Percentiles rank a stretch among this genome's conserved stretches.
These are phyloP conservation scores for Sporothrix inflata DNA, from an alignment of 2,329 filamentous ascomycete species.

Conservation along the genomic window DNA sequence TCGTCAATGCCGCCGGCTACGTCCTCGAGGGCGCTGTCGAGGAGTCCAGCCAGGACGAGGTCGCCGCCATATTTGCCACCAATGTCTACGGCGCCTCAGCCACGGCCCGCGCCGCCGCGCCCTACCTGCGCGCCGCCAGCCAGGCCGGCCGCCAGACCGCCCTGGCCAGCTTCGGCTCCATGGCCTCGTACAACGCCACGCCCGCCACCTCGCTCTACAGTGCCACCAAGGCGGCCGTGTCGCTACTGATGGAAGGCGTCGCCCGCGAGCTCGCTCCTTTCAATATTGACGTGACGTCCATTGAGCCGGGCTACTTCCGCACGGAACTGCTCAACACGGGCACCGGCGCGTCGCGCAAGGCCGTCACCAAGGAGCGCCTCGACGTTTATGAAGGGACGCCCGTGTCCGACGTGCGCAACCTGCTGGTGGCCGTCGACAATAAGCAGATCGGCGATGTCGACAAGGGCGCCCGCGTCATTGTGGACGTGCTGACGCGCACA, in stretches of 20 bases:
- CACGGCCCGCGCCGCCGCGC: neutral
- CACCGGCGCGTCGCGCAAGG: neutral
- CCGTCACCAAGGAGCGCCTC: neutral
- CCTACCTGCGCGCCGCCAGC: neutral
- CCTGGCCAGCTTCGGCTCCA: conserved; percentile 1
- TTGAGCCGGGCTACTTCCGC: conserved; percentile 13
- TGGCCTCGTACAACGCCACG: neutral
- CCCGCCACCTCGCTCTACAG: neutral
- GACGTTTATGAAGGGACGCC: neutral
- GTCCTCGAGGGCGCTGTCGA: conserved; percentile 2
- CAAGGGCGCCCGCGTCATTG: conserved; percentile 4
- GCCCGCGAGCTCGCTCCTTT: neutral
- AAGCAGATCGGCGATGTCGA: neutral
- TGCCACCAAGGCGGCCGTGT: conserved; percentile 1
- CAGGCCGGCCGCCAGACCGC: neutral
- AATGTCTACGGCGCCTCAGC: neutral
- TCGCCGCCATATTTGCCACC: neutral
- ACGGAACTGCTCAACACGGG: neutral
- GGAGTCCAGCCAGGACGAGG: neutral
- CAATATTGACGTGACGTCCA: neutral
- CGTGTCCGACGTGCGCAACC: neutral
- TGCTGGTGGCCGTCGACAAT: neutral
- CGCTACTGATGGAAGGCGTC: neutral
- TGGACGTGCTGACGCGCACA: conserved; percentile 11
- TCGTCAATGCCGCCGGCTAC: conserved; percentile 10